phyloP scores from a whole-genome alignment of 2,329 filamentous ascomycete genomes.

The Alternaria longipes region DNA sequence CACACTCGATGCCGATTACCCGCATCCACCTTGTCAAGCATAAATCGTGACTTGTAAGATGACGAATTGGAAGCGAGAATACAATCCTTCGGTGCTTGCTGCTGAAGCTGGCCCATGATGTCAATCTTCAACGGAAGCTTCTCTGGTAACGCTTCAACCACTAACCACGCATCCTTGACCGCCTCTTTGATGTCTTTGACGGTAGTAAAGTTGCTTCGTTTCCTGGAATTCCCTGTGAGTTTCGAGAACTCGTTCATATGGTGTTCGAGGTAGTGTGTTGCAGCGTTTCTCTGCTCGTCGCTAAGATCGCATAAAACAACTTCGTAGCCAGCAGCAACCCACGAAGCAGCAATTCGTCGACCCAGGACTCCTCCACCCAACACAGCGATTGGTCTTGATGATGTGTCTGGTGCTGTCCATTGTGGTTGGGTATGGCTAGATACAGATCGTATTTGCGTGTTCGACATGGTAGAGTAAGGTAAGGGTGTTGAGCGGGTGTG shows the following conservation, averaged over 20 bases:
- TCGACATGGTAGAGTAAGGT: not conserved
- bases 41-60: slow-evolving; percentile 61
- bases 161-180: slow-evolving; percentile 60
- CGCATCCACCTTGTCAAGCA: slow-evolving; percentile 56
- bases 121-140: slow-evolving; percentile 59
- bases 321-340: slow-evolving; percentile 20
- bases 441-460: slow-evolving; percentile 1
- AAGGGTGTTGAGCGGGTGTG: not conserved
- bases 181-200: slow-evolving; percentile 53
- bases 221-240: not conserved
- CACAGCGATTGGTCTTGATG: slow-evolving; percentile 17
- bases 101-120: slow-evolving; percentile 60
- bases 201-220: slow-evolving; percentile 12
- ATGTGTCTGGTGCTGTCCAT: slow-evolving; percentile 17
- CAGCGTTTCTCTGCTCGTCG: slow-evolving; percentile 18
- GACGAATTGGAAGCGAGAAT: slow-evolving; percentile 63
- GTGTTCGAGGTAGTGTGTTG: slow-evolving; percentile 20
- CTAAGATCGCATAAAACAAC: slow-evolving; percentile 19
- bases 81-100: slow-evolving; percentile 54
- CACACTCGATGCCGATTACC: slow-evolving; percentile 40
- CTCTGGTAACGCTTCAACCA: slow-evolving; percentile 65
- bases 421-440: slow-evolving; percentile 3
- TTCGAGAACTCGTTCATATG: slow-evolving; percentile 8
- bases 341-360: slow-evolving; percentile 22
- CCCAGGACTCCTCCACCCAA: slow-evolving; percentile 23